A percentile compares a stretch with the other conserved stretches of the same genome.
These are phyloP conservation scores for Akanthomyces lecanii DNA, from an alignment of 2,329 filamentous ascomycete genomes.

Conservation along the genomic window DNA sequence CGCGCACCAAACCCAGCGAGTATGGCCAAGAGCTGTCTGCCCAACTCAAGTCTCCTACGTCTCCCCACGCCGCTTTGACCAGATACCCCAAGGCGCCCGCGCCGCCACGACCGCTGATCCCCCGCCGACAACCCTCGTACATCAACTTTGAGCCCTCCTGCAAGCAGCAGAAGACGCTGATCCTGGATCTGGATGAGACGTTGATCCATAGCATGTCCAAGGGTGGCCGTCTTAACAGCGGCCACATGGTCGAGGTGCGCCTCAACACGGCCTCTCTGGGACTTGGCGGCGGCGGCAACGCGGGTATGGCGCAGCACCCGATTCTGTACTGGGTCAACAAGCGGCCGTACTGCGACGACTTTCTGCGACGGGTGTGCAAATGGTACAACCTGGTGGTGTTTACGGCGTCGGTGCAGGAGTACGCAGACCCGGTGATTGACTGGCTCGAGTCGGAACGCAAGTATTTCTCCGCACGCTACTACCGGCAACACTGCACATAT, in stretches of 20 bases:
- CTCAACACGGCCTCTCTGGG: constrained; percentile 69
- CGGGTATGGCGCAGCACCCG: constrained; percentile 70
- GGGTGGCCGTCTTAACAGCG: constrained; percentile 89
- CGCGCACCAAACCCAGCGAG: constrained; percentile 39
- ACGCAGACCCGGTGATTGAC: constrained; percentile 97
- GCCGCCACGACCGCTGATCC: constrained; percentile 85
- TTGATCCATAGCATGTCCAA: constrained; percentile 98
- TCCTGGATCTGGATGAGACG: constrained; percentile 94
- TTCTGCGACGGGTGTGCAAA: constrained; percentile 84
- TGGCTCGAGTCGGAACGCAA: constrained; percentile 97
- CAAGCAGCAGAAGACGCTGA: constrained; percentile 81
- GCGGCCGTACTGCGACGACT: constrained; percentile 93
- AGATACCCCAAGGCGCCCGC: constrained; percentile 88
- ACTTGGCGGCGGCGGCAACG: constrained; percentile 52
- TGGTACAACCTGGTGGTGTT: constrained; percentile 98
- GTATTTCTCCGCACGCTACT: constrained; percentile 90
- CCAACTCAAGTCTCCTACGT: constrained; percentile 90
- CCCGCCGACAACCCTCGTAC: constrained; percentile 84
- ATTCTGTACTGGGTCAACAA: constrained; percentile 99
- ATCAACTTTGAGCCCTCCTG: constrained; percentile 54
- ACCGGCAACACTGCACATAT: constrained; percentile 94
- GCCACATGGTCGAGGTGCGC: constrained; percentile 98
- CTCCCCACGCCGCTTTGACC: constrained; percentile 70
- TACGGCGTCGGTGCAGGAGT: constrained; percentile 96
- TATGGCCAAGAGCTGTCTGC: constrained; percentile 58